These are phyloP conservation scores for Tetrapisispora pingtungensis DNA, from an alignment of 805 yeast genomes.

Conservation along the genomic window DNA sequence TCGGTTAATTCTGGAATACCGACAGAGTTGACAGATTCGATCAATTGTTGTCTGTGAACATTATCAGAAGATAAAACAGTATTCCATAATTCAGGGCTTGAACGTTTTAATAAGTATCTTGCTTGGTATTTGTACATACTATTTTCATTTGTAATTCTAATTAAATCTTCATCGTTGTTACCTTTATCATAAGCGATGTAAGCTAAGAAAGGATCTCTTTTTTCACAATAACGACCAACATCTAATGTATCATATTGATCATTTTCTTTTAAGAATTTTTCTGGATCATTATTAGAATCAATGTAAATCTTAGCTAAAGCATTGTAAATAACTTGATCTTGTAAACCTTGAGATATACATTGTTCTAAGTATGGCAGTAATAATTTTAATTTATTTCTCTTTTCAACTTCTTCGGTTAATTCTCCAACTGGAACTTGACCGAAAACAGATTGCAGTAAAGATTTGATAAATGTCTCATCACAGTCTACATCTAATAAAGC, in stretches of 20 bases:
- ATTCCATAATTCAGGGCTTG: slow-evolving; percentile 79
- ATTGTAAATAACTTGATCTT: slow-evolving; percentile 86
- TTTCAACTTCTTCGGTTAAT: slow-evolving; percentile 88
- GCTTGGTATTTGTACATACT: slow-evolving; percentile 98
- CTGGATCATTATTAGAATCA: slow-evolving; percentile 96
- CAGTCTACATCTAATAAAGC: slow-evolving; percentile 95
- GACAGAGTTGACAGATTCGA: slow-evolving; percentile 90
- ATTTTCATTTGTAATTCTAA: slow-evolving; percentile 89
- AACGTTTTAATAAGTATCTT: slow-evolving; percentile 80
- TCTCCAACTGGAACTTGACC: slow-evolving; percentile 92
- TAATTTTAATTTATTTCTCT: slow-evolving; percentile 86
- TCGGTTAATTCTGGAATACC: slow-evolving; percentile 91
- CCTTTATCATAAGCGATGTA: slow-evolving; percentile 97
- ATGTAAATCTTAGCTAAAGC: slow-evolving; percentile 96
- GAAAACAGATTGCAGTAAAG: slow-evolving; percentile 68
- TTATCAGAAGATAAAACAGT: slow-evolving; percentile 67
- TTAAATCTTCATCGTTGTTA: slow-evolving; percentile 77
- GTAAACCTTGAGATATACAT: slow-evolving; percentile 71
- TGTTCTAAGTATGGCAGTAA: slow-evolving; percentile 89
- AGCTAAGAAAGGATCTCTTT: slow-evolving; percentile 96
- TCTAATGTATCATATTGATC: slow-evolving; percentile 81
- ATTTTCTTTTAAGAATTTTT: slow-evolving; percentile 89
- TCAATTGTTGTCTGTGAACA: slow-evolving; percentile 77
- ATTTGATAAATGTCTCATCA: slow-evolving; percentile 80
- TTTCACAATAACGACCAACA: slow-evolving; percentile 97